Percentiles rank a stretch among this genome's conserved stretches.
Evolutionary conservation across 2,329 filamentous ascomycete species (phyloP).

Genomic region (Hypoxylon sp.): DNA sequence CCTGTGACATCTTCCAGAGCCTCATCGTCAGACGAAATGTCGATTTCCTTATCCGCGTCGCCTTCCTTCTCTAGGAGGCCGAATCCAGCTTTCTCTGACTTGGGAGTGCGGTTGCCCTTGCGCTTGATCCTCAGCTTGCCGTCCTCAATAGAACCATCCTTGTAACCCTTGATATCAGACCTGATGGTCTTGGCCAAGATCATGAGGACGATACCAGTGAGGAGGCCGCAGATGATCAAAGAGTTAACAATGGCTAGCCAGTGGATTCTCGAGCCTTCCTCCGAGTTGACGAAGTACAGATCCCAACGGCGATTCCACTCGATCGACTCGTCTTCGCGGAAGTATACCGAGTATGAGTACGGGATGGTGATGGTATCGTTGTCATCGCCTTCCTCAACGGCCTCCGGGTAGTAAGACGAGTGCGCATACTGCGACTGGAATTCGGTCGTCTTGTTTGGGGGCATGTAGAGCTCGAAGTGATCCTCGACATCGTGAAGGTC

Average conservation of each 20-base stretch:
- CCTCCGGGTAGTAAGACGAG: slow-evolving; percentile 71
- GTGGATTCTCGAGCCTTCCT: slow-evolving; percentile 84
- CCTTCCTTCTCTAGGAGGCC: slow-evolving; percentile 73
- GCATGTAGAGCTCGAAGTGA: slow-evolving; percentile 78
- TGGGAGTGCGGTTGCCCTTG: slow-evolving; percentile 63
- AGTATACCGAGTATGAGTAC: slow-evolving; percentile 92
- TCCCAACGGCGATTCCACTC: slow-evolving; percentile 92
- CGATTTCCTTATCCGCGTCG: slow-evolving; percentile 67
- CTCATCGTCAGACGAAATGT: slow-evolving; percentile 77
- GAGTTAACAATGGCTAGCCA: slow-evolving; percentile 93
- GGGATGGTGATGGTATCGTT: slow-evolving; percentile 79
- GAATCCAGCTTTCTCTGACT: slow-evolving; percentile 65
- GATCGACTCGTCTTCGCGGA: slow-evolving; percentile 82
- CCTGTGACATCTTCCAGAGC: slow-evolving; percentile 83
- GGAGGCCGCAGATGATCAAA: slow-evolving; percentile 82
- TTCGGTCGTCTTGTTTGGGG: slow-evolving; percentile 72
- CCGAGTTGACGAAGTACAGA: slow-evolving; percentile 89
- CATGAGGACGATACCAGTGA: slow-evolving; percentile 84
- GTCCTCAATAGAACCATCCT: slow-evolving; percentile 75
- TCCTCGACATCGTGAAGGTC: slow-evolving; percentile 74
- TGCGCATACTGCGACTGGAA: slow-evolving; percentile 65
- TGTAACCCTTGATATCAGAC: slow-evolving; percentile 82
- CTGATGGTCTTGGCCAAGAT: slow-evolving; percentile 84
- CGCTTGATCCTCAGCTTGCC: slow-evolving; percentile 71
- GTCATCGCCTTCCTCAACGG: slow-evolving; percentile 71